phyloP scores from a whole-genome alignment of 176 grass and related monocot species.

The Aegilops speltoides region DNA sequence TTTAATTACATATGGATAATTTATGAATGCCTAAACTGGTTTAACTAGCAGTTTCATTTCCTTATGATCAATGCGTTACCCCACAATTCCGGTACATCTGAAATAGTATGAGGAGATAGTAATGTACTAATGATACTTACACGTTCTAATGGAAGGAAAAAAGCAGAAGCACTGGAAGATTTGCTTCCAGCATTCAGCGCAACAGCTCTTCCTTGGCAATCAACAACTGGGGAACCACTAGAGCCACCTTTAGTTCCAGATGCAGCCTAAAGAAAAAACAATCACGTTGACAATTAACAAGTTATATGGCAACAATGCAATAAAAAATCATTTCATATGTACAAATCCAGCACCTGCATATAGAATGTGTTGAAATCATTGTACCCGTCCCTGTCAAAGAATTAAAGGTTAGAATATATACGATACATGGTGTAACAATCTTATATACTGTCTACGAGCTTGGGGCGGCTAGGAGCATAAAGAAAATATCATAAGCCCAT shows the following conservation, averaged over 20 bases:
- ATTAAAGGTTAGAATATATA: constrained; percentile 25
- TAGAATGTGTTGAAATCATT: constrained; percentile 99
- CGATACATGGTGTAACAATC: background rate
- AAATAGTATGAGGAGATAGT: background rate
- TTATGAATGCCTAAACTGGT: background rate
- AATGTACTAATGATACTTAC: constrained; percentile 41
- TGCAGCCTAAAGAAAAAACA: constrained; percentile 73
- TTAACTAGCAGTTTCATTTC: background rate
- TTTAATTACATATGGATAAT: background rate
- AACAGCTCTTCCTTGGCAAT: constrained; percentile 97
- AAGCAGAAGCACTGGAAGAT: constrained; percentile 96
- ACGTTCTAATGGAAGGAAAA: constrained; percentile 95
- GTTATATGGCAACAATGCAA: background rate
- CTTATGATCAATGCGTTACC: background rate
- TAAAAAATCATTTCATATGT: constrained; percentile 14
- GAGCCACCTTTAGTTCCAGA: constrained; percentile 99
- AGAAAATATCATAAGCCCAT: background rate
- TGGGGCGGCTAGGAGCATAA: background rate
- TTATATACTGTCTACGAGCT: background rate
- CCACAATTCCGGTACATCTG: background rate
- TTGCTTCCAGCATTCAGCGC: constrained; percentile 99
- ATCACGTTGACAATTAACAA: background rate
- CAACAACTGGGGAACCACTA: constrained; percentile 96
- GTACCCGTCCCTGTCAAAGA: constrained; percentile 85
- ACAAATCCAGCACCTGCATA: constrained; percentile 66